These are phyloP conservation scores for Apiospora kogelbergensis DNA, from an alignment of 2,329 filamentous ascomycete species.

Conservation along the genomic window DNA sequence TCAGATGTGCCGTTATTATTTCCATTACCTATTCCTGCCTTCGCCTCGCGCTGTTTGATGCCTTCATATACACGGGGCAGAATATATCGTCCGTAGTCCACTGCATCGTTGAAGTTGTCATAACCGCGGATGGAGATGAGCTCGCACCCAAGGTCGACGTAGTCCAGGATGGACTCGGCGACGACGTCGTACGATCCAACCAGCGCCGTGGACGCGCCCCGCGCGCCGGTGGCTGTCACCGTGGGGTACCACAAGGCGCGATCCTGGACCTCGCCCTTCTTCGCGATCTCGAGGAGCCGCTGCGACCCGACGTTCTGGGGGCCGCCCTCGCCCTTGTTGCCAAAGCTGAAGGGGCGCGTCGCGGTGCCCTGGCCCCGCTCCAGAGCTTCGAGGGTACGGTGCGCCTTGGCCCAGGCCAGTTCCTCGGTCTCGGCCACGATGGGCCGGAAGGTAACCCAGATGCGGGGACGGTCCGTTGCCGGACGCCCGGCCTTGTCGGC, in stretches of 20 bases:
- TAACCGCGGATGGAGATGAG: constrained; percentile 62
- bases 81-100: constrained; percentile 59
- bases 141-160: constrained; percentile 55
- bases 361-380: constrained; percentile 26
- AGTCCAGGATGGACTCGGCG: constrained; percentile 54
- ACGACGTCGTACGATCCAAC: constrained; percentile 56
- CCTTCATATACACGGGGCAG: constrained; percentile 48
- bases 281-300: constrained; percentile 57
- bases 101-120: constrained; percentile 59
- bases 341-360: not conserved
- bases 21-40: not conserved
- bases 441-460: constrained; percentile 65
- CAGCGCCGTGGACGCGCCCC: constrained; percentile 58
- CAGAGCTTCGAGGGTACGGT: constrained; percentile 53
- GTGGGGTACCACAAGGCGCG: constrained; percentile 64
- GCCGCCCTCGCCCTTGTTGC: not conserved
- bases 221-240: constrained; percentile 59
- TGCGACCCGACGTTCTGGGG: constrained; percentile 62
- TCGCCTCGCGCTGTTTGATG: not conserved
- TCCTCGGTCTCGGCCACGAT: constrained; percentile 63
- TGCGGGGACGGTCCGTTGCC: constrained; percentile 49
- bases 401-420: constrained; percentile 61
- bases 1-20: not conserved
- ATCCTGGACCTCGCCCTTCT: constrained; percentile 57
- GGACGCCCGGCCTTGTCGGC: constrained; percentile 55